A percentile compares a stretch with the other conserved stretches of the same genome.
phyloP scores from a whole-genome alignment of 352 stramenopile genomes.

The Nothophytophthora sp. region DNA sequence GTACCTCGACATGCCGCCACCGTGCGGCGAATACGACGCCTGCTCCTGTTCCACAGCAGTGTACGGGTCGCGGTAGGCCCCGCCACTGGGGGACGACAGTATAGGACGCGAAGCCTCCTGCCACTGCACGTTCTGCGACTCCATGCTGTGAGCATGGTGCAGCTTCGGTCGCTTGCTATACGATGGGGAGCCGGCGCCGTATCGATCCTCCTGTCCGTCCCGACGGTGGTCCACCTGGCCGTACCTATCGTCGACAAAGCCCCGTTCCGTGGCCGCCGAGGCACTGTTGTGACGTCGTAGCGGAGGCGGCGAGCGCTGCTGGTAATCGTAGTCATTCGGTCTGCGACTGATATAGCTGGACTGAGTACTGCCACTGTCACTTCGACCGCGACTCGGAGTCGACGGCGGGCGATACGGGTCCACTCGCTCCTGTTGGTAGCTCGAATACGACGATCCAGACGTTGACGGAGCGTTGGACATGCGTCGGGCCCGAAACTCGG shows the following conservation, averaged over 20 bases:
- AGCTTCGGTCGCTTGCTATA: slow-evolving; percentile 60
- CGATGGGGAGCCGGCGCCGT: slow-evolving; percentile 26
- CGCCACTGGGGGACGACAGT: slow-evolving; percentile 23
- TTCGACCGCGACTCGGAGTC: slow-evolving; percentile 17
- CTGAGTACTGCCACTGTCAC: slow-evolving; percentile 23
- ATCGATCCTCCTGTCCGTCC: slow-evolving; percentile 20
- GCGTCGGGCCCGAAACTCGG: slow-evolving; percentile 33
- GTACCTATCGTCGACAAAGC: slow-evolving; percentile 27
- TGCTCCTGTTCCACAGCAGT: slow-evolving; percentile 32
- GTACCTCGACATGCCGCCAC: slow-evolving; percentile 7
- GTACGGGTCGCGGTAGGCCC: slow-evolving; percentile 24
- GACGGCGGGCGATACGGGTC: slow-evolving; percentile 22
- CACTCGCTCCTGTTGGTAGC: slow-evolving; percentile 16
- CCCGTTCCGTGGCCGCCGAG: slow-evolving; percentile 18
- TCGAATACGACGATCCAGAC: slow-evolving; percentile 29
- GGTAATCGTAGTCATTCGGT: slow-evolving; percentile 19
- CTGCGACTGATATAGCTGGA: slow-evolving; percentile 19
- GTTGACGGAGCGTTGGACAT: slow-evolving; percentile 24
- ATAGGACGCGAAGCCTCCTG: slow-evolving; percentile 28
- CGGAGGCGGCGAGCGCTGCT: slow-evolving; percentile 13
- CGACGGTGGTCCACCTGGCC: slow-evolving; percentile 23
- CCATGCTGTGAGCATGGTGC: slow-evolving; percentile 63
- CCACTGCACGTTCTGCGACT: slow-evolving; percentile 44
- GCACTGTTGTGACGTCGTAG: slow-evolving; percentile 54
- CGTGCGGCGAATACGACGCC: slow-evolving; percentile 4